phyloP scores from a whole-genome alignment of 257 asterid genomes.

The Ehretia macrophylla region DNA sequence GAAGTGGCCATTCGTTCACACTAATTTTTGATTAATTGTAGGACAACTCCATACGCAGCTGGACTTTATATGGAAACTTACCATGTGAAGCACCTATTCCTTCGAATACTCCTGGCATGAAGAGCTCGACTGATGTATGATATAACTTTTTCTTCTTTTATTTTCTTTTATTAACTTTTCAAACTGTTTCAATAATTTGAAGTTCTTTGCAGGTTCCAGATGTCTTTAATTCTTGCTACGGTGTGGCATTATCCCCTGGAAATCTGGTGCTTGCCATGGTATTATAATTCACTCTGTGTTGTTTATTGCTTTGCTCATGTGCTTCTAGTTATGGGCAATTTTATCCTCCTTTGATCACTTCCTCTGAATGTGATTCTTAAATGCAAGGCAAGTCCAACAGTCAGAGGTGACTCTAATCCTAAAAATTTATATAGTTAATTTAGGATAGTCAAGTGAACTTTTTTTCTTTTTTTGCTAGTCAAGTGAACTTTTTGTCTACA shows the following conservation, averaged over 20 bases:
- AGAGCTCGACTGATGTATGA: conserved; percentile 64
- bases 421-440: too few relatives aligned
- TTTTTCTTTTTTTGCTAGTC: too few relatives aligned
- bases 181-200: conserved; percentile 16
- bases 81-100: conserved; percentile 62
- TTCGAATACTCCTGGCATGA: conserved; percentile 48
- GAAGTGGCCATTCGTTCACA: not conserved
- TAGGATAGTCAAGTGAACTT: too few relatives aligned
- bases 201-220: conserved; percentile 48
- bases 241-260: conserved; percentile 89
- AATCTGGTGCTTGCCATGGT: conserved; percentile 87
- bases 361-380: not conserved
- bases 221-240: conserved; percentile 78
- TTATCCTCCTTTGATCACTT: not conserved
- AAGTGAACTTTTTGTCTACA: too few relatives aligned
- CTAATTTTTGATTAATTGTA: conserved; percentile 25
- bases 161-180: conserved; percentile 5
- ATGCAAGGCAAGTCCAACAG: too few relatives aligned
- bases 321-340: not conserved
- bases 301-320: not conserved
- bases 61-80: conserved; percentile 52
- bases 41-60: conserved; percentile 71
- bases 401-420: too few relatives aligned
- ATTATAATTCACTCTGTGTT: conserved; percentile 16
- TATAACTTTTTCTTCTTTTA: conserved; percentile 12